Base-by-base conservation (phyloP, 306 rosid species). In the Hippophae gyantsensis region DNA sequence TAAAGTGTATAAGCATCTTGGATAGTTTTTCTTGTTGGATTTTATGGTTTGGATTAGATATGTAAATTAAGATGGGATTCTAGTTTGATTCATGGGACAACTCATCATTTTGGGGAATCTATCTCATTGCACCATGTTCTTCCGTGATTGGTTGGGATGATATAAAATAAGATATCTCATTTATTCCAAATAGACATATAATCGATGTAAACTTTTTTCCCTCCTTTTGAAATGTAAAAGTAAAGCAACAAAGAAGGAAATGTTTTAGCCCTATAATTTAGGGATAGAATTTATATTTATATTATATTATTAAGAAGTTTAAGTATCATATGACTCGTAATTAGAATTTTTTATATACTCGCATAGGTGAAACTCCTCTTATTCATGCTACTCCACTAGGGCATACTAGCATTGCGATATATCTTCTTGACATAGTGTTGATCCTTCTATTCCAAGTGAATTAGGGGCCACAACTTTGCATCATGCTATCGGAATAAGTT, bases 381-480 rank as follows among this genome's bases (percentile, higher is more conserved):
- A 73, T 88, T 80, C 99, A 92, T 74, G 93, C 95, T 75, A 86
- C 93, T 43, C 90, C 88, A 47, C 92, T 80, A 66, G 94, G 94
- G 13, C 93, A 81, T 46, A 80, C 79, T 2, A 77, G 13, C 27
- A 92, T 96, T 44, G 99, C 95, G 46, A 86, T 77, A 43, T 81
- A 71, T 75, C 86, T 92, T 13, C 44, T 88, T 12, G 90, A 88
- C 62, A 50, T 25, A 88, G 90, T 77, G 86, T 90, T 48, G 80
- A 78, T 77, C 95, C 75, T 46, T 59, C 74, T 6, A 74, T 82
- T 38, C 73, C 96, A 48, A 84, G 94, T 72, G 83, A 78, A 60
- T 80, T 86, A 63, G 99, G 99, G 62, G 88, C 93, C 61, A 82
- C 99, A 0, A 86, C 86, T 7, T 74, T 92, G 65, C 97, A 92